These are phyloP conservation scores for Blastomyces percursus DNA, from an alignment of 2,329 filamentous ascomycete species.

Conservation along the genomic window DNA sequence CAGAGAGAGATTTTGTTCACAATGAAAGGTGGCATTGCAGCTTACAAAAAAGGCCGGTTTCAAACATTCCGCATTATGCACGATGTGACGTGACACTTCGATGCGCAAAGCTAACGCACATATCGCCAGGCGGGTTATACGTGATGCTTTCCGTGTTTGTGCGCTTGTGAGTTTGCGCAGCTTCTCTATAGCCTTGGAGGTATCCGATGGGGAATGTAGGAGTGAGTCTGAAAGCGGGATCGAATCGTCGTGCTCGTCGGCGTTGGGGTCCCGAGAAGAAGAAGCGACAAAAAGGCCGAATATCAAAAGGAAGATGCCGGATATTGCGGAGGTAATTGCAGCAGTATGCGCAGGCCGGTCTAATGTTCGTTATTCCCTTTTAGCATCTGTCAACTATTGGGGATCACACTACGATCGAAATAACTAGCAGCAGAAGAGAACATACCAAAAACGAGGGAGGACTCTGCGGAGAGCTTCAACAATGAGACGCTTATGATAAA, in stretches of 20 bases:
- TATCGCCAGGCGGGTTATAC: constrained; percentile 17
- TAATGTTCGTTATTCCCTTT: constrained; percentile 14
- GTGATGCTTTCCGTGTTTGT: constrained; percentile 17
- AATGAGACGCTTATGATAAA: constrained; percentile 28
- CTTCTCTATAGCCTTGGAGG: constrained; percentile 8
- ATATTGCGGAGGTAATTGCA: constrained; percentile 32
- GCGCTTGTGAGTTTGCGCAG: constrained; percentile 7
- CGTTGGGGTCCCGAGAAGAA: constrained; percentile 13
- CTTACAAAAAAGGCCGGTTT: constrained; percentile 26
- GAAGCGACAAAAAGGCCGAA: constrained; percentile 24
- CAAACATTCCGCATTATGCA: constrained; percentile 36
- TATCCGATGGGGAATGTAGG: background rate
- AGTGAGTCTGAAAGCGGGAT: constrained; percentile 8
- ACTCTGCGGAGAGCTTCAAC: constrained; percentile 25
- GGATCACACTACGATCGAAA: background rate
- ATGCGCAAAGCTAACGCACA: constrained; percentile 23
- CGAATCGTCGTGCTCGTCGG: constrained; percentile 4
- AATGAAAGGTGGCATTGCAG: background rate
- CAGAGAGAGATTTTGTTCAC: background rate
- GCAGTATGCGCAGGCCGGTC: constrained; percentile 39
- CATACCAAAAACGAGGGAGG: background rate
- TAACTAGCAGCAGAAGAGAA: background rate
- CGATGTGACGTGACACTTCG: constrained; percentile 33
- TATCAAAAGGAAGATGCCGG: constrained; percentile 30
- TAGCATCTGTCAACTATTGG: constrained; percentile 10